Evolutionary conservation across 192 early-diverging fungal species (phyloP).

Genomic region (Coemansia sp.): DNA sequence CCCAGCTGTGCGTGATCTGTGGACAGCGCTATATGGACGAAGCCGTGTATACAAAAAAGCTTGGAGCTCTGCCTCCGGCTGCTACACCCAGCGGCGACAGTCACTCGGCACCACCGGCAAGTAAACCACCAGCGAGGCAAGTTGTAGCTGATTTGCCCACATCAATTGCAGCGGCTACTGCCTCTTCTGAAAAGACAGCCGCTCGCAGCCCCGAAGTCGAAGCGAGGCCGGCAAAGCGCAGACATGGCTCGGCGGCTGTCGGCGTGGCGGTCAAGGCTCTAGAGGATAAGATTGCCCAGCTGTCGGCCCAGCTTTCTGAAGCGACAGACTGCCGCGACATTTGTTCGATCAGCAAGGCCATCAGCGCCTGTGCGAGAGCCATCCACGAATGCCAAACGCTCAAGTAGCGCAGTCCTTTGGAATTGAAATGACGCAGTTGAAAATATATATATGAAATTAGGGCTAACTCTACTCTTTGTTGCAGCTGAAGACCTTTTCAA

Average conservation of each 20-base stretch:
- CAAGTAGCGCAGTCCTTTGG: background rate
- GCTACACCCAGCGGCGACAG: background rate
- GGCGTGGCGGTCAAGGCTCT: conserved; percentile 22
- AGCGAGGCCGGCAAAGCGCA: background rate
- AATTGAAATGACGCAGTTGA: background rate
- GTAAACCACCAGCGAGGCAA: background rate
- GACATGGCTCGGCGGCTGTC: background rate
- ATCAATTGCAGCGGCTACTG: background rate
- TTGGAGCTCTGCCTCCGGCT: conserved; percentile 12
- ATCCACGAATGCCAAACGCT: conserved; percentile 17
- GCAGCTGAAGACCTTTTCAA: conserved; percentile 46
- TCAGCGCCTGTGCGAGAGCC: conserved; percentile 24
- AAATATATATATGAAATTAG: background rate
- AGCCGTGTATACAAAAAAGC: conserved; percentile 23
- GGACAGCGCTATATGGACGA: conserved; percentile 44
- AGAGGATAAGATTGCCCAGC: conserved; percentile 16
- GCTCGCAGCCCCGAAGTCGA: background rate
- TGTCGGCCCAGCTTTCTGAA: conserved; percentile 20
- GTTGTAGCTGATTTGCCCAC: background rate
- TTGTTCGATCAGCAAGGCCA: conserved; percentile 19
- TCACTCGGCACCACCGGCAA: background rate
- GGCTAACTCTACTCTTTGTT: background rate
- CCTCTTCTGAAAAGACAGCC: background rate
- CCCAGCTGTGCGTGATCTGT: conserved; percentile 45
- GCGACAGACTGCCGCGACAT: conserved; percentile 20